These are phyloP conservation scores for Sugiyamaella grinbergsii DNA, from an alignment of 1,139 yeast species.

Conservation along the genomic window DNA sequence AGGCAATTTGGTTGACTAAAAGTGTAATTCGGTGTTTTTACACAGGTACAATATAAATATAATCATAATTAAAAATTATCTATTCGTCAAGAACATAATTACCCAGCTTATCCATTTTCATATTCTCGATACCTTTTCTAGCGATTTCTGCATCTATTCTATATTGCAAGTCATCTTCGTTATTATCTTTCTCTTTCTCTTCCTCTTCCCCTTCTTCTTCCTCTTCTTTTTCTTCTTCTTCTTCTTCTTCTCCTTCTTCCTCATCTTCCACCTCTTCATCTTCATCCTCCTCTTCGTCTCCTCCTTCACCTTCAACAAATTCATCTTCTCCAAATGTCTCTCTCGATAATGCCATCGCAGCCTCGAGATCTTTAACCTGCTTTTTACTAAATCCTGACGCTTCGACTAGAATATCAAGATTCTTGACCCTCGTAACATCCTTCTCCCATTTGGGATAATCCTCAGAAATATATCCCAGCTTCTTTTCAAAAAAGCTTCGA, in stretches of 20 bases:
- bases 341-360: constrained; percentile 66
- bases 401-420: constrained; percentile 77
- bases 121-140: constrained; percentile 69
- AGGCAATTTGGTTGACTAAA: too few species aligned
- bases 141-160: constrained; percentile 42
- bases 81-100: constrained; percentile 65
- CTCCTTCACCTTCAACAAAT: constrained; percentile 30
- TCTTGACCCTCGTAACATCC: constrained; percentile 68
- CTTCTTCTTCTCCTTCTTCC: constrained; percentile 49
- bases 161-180: constrained; percentile 41
- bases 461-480: constrained; percentile 73
- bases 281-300: constrained; percentile 37
- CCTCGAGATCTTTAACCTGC: constrained; percentile 70
- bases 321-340: constrained; percentile 37
- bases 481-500: constrained; percentile 74
- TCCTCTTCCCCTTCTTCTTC: constrained; percentile 22
- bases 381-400: constrained; percentile 91
- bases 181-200: constrained; percentile 35
- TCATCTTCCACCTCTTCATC: constrained; percentile 35
- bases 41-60: constrained; percentile 6
- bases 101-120: constrained; percentile 80
- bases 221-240: constrained; percentile 42
- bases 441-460: constrained; percentile 79
- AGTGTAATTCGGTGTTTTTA: too few species aligned
- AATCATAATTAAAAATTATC: neutral